These are phyloP conservation scores for Quercus variabilis DNA, from an alignment of 306 rosid genomes.

Conservation along the genomic window DNA sequence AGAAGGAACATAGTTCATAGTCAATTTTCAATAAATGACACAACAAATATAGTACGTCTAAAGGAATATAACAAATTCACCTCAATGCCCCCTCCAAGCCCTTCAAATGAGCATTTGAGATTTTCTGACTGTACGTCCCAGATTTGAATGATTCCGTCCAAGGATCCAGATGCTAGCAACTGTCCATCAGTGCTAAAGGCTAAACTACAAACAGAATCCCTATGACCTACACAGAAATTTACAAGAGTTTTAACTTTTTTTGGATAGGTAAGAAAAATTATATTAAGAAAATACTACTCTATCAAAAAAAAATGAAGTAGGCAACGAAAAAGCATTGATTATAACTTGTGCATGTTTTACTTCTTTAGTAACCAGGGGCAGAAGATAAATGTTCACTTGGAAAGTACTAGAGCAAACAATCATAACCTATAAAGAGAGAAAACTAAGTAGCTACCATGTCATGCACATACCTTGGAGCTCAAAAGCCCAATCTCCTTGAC, in stretches of 20 bases:
- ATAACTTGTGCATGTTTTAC: constrained; percentile 2
- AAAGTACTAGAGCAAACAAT: not conserved
- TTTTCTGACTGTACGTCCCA: constrained; percentile 66
- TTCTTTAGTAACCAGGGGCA: not conserved
- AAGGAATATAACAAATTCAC: constrained; percentile 33
- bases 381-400: not conserved
- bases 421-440: not conserved
- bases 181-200: constrained; percentile 79
- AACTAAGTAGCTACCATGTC: constrained; percentile 3
- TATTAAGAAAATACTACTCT: too few relatives aligned
- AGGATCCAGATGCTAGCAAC: constrained; percentile 76
- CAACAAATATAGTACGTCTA: not conserved
- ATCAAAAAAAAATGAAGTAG: not conserved
- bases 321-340: not conserved
- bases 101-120: constrained; percentile 58
- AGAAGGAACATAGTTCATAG: constrained; percentile 25
- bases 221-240: constrained; percentile 57
- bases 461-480: constrained; percentile 64
- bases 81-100: constrained; percentile 77
- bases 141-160: constrained; percentile 66
- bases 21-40: constrained; percentile 9
- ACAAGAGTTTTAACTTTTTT: not conserved
- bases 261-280: too few relatives aligned
- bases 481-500: constrained; percentile 74
- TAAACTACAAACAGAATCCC: constrained; percentile 67